Evolutionary conservation across 768 basidiomycete genomes (phyloP).

Genomic region (Mycena maculata): DNA sequence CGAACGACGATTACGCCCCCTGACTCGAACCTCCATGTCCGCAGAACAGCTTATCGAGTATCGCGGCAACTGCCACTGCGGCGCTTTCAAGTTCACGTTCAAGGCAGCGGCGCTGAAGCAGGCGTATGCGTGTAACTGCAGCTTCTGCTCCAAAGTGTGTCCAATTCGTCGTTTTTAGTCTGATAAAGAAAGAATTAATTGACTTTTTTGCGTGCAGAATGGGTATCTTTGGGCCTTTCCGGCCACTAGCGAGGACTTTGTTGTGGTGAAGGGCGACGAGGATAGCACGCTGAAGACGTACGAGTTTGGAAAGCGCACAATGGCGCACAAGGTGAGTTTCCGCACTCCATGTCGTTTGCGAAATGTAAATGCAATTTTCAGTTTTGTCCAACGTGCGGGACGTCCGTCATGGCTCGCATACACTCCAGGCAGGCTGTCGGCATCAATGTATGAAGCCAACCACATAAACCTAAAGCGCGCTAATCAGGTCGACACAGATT

Average conservation of each 20-base stretch:
- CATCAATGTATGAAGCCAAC: too few relatives aligned
- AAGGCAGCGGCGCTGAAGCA: conserved; percentile 15
- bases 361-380: background rate
- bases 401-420: conserved; percentile 15
- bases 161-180: background rate
- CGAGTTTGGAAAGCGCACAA: conserved; percentile 19
- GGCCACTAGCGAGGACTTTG: background rate
- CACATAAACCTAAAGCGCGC: too few relatives aligned
- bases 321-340: conserved; percentile 24
- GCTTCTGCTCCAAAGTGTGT: conserved; percentile 15
- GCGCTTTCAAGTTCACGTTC: conserved; percentile 29
- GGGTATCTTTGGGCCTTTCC: conserved; percentile 27
- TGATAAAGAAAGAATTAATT: background rate
- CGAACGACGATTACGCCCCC: too few relatives aligned
- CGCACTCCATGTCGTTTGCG: too few relatives aligned
- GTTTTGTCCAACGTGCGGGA: conserved; percentile 32
- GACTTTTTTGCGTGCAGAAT: background rate
- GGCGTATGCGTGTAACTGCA: conserved; percentile 13
- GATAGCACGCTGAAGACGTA: conserved; percentile 24
- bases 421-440: background rate
- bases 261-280: conserved; percentile 27
- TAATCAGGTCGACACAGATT: background rate
- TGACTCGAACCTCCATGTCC: too few relatives aligned
- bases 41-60: conserved; percentile 26
- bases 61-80: conserved; percentile 32